Conservation (phyloP, 2,329 filamentous ascomycete genomes). For the Ophiocordyceps australis region DNA sequence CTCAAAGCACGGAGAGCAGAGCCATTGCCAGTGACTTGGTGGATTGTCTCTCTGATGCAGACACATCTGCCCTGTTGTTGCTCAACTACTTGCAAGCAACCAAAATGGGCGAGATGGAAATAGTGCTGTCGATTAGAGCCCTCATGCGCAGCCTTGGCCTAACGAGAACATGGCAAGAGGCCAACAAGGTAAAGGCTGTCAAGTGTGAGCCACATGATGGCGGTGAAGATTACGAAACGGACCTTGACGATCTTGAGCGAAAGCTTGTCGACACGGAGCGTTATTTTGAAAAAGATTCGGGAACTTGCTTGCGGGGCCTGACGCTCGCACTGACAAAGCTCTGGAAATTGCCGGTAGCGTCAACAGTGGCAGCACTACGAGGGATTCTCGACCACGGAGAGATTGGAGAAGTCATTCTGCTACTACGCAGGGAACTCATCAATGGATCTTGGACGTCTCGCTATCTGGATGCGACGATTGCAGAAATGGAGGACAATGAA, state of each 20-base stretch:
- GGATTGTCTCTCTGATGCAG: constrained; percentile 41
- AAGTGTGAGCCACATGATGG: constrained; percentile 11
- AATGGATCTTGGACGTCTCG: constrained; percentile 59
- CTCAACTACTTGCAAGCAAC: constrained; percentile 47
- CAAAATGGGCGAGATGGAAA: constrained; percentile 44
- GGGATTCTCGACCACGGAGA: constrained; percentile 46
- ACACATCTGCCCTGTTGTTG: constrained; percentile 49
- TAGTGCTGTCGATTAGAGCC: constrained; percentile 45
- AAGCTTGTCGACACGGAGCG: constrained; percentile 52
- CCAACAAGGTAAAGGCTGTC: constrained; percentile 13
- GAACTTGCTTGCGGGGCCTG: constrained; percentile 42
- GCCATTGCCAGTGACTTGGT: constrained; percentile 43
- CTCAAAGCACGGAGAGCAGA: constrained; percentile 22
- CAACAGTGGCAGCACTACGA: constrained; percentile 46
- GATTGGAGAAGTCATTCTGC: constrained; percentile 51
- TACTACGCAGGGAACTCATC: constrained; percentile 55
- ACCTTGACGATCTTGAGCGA: constrained; percentile 41
- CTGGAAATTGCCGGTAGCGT: constrained; percentile 40
- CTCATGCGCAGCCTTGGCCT: constrained; percentile 54
- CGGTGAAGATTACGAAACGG: constrained; percentile 23
- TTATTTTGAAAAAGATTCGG: constrained; percentile 45
- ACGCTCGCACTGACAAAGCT: constrained; percentile 54
- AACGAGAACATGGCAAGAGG: constrained; percentile 21
- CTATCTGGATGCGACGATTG: constrained; percentile 41
- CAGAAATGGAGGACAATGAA: constrained; percentile 20